These are phyloP conservation scores for Pleurotus citrinopileatus DNA, from an alignment of 768 basidiomycete species.

Conservation along the genomic window DNA sequence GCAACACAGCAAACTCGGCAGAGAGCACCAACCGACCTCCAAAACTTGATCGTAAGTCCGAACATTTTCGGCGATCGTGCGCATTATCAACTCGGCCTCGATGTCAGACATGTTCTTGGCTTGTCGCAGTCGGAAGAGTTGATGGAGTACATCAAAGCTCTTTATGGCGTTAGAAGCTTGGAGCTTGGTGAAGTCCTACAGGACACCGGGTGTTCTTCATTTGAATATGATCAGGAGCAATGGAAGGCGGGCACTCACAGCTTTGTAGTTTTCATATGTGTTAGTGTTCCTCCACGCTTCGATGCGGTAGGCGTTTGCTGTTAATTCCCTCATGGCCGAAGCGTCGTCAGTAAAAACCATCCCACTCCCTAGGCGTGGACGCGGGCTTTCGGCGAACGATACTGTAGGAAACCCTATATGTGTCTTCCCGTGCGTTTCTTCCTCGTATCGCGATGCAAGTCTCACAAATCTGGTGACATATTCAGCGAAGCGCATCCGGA, in stretches of 20 bases:
- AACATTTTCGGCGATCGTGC: constrained; percentile 66
- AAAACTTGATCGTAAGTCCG: constrained; percentile 85
- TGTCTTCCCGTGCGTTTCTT: constrained; percentile 77
- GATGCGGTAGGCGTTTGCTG: constrained; percentile 76
- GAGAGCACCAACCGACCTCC: constrained; percentile 53
- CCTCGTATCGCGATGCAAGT: constrained; percentile 86
- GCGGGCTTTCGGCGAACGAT: constrained; percentile 45
- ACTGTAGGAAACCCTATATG: constrained; percentile 69
- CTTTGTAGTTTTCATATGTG: constrained; percentile 69
- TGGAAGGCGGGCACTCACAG: constrained; percentile 38
- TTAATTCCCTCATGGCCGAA: constrained; percentile 64
- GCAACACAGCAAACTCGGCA: not conserved
- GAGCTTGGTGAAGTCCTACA: constrained; percentile 65
- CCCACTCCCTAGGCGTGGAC: constrained; percentile 72
- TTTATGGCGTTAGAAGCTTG: constrained; percentile 59
- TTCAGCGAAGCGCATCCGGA: constrained; percentile 87
- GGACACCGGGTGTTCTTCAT: constrained; percentile 14
- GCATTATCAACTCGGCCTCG: constrained; percentile 76
- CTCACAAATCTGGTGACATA: constrained; percentile 86
- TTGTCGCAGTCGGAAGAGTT: constrained; percentile 77
- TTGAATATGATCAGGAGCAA: constrained; percentile 7
- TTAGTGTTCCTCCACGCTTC: constrained; percentile 91
- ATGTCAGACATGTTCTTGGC: constrained; percentile 67
- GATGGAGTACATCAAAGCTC: constrained; percentile 84
- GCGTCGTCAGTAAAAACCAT: constrained; percentile 75